Evolutionary conservation across 1,284 basidiomycete species (phyloP).

Genomic region (Leccinum solheimii): DNA sequence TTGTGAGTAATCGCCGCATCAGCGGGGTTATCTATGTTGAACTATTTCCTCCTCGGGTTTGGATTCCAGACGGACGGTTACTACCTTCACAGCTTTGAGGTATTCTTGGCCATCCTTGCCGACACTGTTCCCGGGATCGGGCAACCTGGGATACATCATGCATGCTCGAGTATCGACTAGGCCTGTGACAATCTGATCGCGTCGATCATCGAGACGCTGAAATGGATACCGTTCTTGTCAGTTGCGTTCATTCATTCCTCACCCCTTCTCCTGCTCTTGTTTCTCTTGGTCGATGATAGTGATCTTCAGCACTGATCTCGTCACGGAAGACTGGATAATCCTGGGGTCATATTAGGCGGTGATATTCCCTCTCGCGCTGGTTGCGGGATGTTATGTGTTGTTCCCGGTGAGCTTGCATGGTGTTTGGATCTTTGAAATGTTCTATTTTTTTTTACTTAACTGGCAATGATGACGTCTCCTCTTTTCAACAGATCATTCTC

Average conservation of each 20-base stretch:
- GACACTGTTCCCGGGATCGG: conserved; percentile 66
- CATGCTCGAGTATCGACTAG: conserved; percentile 71
- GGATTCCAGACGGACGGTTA: conserved; percentile 63
- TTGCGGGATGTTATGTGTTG: conserved; percentile 60
- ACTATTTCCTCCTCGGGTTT: conserved; percentile 73
- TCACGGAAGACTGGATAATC: conserved; percentile 48
- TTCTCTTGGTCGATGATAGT: conserved; percentile 33
- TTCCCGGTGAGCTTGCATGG: conserved; percentile 55
- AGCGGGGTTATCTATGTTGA: conserved; percentile 62
- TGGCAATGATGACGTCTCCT: neutral
- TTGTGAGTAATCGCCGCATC: conserved; percentile 61
- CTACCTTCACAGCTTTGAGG: conserved; percentile 72
- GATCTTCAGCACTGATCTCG: conserved; percentile 40
- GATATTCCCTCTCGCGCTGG: conserved; percentile 61
- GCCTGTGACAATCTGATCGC: conserved; percentile 48
- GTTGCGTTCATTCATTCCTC: neutral
- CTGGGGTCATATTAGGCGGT: conserved; percentile 63
- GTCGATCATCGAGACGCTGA: conserved; percentile 44
- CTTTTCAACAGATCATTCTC: conserved; percentile 55
- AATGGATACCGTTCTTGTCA: conserved; percentile 75
- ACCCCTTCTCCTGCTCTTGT: neutral
- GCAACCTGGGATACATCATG: conserved; percentile 70
- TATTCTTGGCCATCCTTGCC: conserved; percentile 73
- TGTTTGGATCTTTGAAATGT: neutral
- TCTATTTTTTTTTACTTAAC: neutral